Evolutionary conservation across 1,284 basidiomycete species (phyloP), one percentile per base, ranked within the genome.

Genomic region (Austroboletus sp.): DNA sequence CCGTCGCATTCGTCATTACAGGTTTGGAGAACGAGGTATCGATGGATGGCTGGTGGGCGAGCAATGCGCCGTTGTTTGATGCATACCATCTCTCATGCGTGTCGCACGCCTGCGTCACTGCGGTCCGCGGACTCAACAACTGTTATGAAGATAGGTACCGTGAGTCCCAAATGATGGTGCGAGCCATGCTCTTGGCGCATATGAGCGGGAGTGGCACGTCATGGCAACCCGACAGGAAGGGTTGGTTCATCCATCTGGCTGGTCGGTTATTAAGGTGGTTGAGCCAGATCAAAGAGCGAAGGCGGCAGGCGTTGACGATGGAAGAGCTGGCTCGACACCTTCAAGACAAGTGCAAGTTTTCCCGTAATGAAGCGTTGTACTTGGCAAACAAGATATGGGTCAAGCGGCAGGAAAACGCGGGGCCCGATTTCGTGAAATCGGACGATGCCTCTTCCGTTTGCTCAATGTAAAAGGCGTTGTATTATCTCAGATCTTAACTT

Each of bases 1-100:
- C 62, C 0, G 50, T 65, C 3, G 53, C 53, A 3, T 51, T 61
- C 30, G 62, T 56, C 21, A 40, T 61, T 33, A 61, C 60, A 0
- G 57, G 55, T n/a, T 42, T 62, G 48, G 62, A 61, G 52, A 42
- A 42, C 30, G 38, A 63, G n/a, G 12, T 10, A 0, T 40, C 48
- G 31, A 65, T 62, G 61, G 57, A 65, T 17, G 26, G 21, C 3
- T 61, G 59, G 57, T 57, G 56, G 54, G 3, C 2, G 7, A 45
- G 36, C 31, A 58, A 62, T n/a, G 37, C 26, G 1, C 17, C 21
- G 3, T 7, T 21, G 2, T 54, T 59, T 19, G 27, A 42, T 13
- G 36, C 3, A 19, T 47, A 35, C 12, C 25, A 39, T 1, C 54
- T 62, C 32, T 29, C n/a, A 1, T 60, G 58, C 12, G 26, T 19